phyloP scores from a whole-genome alignment of 2,329 filamentous ascomycete genomes.

The Fonsecaea monophora region DNA sequence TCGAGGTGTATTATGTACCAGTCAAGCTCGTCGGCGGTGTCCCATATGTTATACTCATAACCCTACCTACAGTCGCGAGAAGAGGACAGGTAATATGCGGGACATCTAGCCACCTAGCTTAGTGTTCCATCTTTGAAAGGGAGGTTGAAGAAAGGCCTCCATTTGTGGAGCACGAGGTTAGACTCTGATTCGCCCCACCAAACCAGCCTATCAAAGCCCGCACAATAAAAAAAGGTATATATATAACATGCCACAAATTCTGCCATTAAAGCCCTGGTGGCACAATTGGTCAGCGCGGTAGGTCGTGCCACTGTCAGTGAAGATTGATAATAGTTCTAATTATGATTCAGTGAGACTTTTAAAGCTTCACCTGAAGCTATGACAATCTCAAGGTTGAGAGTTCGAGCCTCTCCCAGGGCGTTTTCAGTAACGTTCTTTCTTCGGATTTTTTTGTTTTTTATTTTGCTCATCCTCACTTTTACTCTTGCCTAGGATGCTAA shows the following conservation, averaged over 20 bases:
- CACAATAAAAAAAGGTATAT: not conserved
- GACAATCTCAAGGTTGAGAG: slow-evolving; percentile 38
- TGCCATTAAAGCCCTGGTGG: slow-evolving; percentile 30
- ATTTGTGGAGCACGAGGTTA: not conserved
- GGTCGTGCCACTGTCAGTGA: not conserved
- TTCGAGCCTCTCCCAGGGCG: slow-evolving; percentile 39
- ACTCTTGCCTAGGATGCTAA: too few relatives aligned
- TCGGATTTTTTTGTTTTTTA: slow-evolving; percentile 8
- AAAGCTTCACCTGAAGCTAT: slow-evolving; percentile 8
- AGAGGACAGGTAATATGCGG: not conserved
- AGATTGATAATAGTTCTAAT: not conserved
- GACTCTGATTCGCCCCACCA: not conserved
- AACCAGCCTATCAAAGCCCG: not conserved
- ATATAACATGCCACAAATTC: not conserved
- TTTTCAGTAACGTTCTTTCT: too few relatives aligned
- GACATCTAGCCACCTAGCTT: not conserved
- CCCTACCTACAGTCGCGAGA: not conserved
- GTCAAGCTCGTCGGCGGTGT: not conserved
- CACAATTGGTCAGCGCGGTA: slow-evolving; percentile 40
- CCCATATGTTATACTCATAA: not conserved
- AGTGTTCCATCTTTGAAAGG: not conserved
- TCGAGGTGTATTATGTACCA: not conserved
- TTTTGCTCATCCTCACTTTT: slow-evolving; percentile 3
- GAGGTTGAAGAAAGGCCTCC: too few relatives aligned
- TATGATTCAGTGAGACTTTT: slow-evolving; percentile 35